Base-by-base conservation (phyloP, 2,329 filamentous ascomycete species). In the Phoma sp. region DNA sequence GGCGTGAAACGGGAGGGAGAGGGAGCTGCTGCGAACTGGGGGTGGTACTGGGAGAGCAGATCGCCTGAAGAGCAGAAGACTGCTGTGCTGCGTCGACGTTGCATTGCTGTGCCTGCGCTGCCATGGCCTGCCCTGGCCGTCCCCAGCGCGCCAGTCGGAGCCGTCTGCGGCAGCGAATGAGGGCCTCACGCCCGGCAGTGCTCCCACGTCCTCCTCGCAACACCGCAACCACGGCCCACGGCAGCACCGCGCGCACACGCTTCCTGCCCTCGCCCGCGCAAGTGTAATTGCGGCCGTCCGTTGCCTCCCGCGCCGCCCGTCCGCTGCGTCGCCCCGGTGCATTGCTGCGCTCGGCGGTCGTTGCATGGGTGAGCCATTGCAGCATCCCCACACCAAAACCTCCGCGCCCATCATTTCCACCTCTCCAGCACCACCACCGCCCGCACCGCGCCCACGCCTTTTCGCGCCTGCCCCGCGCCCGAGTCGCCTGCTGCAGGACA, bases 81-180 rank as follows among this genome's bases (percentile, higher is more conserved):
- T n/a, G n/a, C n/a, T n/a, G n/a, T n/a, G n/a, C n/a, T n/a, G n/a
- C n/a, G n/a, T n/a, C n/a, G n/a, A n/a, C n/a, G n/a, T n/a, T n/a
- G n/a, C n/a, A n/a, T n/a, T n/a, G n/a, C n/a, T n/a, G n/a, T n/a
- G n/a, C n/a, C n/a, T 17, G 10, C 33, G 33, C 23, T 9, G 4
- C 15, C n/a, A 15, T 20, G 26, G 23, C 14, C n/a, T n/a, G n/a
- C n/a, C n/a, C n/a, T n/a, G n/a, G n/a, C n/a, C n/a, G n/a, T n/a
- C n/a, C n/a, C n/a, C n/a, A n/a, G n/a, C n/a, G 32, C 25, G 23
- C 58, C 50, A 65, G 60, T 64, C 62, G 62, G 59, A 62, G 62
- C 48, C 51, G 62, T 26, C 37, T 51, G 56, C 47, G 56, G 56
- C 60, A 66, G 63, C 63, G 63, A 65, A 63, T 59, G 58, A 58